Base-by-base conservation (phyloP, 805 yeast genomes). In the Scheffersomyces ergatensis region DNA sequence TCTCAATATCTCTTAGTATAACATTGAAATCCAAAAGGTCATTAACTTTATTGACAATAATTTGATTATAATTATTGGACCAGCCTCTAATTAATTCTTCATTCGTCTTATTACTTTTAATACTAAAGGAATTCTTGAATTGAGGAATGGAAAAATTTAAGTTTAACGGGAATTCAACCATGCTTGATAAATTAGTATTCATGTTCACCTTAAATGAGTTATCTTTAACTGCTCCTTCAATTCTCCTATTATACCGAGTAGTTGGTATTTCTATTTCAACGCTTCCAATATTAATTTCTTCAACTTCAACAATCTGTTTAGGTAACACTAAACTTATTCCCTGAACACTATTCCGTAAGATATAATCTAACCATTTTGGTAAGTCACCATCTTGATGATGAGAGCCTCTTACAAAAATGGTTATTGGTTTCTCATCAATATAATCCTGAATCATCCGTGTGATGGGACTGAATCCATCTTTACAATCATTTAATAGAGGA, bases 291-390 rank as follows among this genome's bases (percentile, higher is more conserved):
- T 29, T 13, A 14, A 30, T 14, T n/a, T 13, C 25, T 6, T 24
- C 30, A 25, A 31, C 2, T 15, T 15, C 33, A 30, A 18, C 30
- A 14, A 19, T 18, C n/a, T 36, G 36, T 24, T 19, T 26, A 2
- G 61, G 57, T 23, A 57, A 37, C 2, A 27, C 35, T 2, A 56
- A 31, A 15, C 38, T 37, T n/a, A 55, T 15, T 26, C 46, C 43
- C 27, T 45, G 44, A 5, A 41, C 34, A 8, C 46, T 38, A 13
- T 39, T 36, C 17, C 39, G 45, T 9, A 63, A 39, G 1, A 55
- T 30, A 23, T 53, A 45, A 34, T 41, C 44, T 26, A 62, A 40
- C 68, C 68, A 63, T 11, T 39, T 32, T 1, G 65, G 66, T 18
- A 62, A 38, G 8, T 38, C 31, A 2, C 37, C 34, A 26, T 26